A percentile compares a stretch with the other conserved stretches of the same genome.
Conservation (phyloP, 2,329 filamentous ascomycete genomes). For the Emergomyces orientalis region DNA sequence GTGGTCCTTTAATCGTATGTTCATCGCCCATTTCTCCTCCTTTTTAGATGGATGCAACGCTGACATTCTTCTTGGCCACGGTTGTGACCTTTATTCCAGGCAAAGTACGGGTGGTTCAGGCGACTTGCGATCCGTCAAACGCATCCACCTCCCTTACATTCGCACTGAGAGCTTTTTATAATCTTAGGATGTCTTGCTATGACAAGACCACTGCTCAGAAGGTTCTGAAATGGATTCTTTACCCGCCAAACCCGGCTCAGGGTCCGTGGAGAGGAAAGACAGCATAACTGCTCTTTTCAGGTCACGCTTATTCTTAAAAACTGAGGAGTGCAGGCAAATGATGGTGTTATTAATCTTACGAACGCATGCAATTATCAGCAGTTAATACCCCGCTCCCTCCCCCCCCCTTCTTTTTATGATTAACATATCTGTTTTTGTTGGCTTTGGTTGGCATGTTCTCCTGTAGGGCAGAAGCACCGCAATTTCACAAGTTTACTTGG, state of each 20-base stretch:
- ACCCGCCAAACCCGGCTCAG: constrained; percentile 4
- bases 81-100: constrained; percentile 6
- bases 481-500: not conserved
- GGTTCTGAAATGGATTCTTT: constrained; percentile 7
- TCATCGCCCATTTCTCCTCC: not conserved
- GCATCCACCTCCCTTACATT: not conserved
- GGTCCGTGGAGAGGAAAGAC: constrained; percentile 2
- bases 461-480: not conserved
- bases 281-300: constrained; percentile 1
- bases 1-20: not conserved
- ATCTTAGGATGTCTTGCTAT: constrained; percentile 1
- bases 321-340: not conserved
- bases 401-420: not conserved
- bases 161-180: not conserved
- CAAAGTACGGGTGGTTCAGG: constrained; percentile 9
- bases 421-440: not conserved
- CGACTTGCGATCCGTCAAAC: constrained; percentile 6
- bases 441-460: not conserved
- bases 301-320: not conserved
- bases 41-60: constrained; percentile 1
- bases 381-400: not conserved
- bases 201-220: not conserved
- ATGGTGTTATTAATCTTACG: not conserved
- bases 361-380: not conserved
- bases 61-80: constrained; percentile 3